Evolutionary conservation across 805 yeast genomes (phyloP), one percentile per base, ranked within the genome.

Genomic region (Brettanomyces anomalus): DNA sequence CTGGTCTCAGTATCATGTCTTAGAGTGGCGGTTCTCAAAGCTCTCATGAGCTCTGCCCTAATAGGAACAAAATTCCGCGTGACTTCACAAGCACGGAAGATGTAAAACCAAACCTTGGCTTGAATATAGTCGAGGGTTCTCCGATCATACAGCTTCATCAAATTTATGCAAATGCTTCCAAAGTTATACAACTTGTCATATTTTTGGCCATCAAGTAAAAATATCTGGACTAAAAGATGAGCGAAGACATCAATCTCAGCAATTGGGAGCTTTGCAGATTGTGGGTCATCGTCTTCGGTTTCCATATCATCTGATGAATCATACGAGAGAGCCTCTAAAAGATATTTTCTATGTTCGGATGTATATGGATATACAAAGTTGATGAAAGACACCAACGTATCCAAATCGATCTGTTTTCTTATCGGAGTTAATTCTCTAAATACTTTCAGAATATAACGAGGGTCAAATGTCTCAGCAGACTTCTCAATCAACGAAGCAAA

Each of bases 101-200:
- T 73, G 66, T 88, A 90, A 60, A 90, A 93, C 97, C 97, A 93
- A 47, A 85, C 72, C 62, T 89, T 90, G 14, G 97, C 93, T 49
- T 79, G 79, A 45, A 93, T 73, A 54, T 85, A 78, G 64, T 93
- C 97, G 50, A 90, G 67, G 4, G 94, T 76, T 49, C 97, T 76
- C 50, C 83, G 77, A 64, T 87, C 87, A 66, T 82, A 82, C 13
- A 70, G 61, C 45, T 74, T 72, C 57, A 87, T 71, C 42, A 79
- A 66, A 13, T 66, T 57, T 43, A 82, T 67, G 36, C 77, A 69
- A 41, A 67, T 65, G 10, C 55, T 61, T 54, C 81, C 81, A 57
- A 85, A 76, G 10, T 60, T 54, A 44, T 76, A 74, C 46, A 80
- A 66, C 46, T 69, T 65, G 17, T 59, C 61, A 46, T 76, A 62